Conservation (phyloP, 352 stramenopile species). For the Globisporangium lucens region DNA sequence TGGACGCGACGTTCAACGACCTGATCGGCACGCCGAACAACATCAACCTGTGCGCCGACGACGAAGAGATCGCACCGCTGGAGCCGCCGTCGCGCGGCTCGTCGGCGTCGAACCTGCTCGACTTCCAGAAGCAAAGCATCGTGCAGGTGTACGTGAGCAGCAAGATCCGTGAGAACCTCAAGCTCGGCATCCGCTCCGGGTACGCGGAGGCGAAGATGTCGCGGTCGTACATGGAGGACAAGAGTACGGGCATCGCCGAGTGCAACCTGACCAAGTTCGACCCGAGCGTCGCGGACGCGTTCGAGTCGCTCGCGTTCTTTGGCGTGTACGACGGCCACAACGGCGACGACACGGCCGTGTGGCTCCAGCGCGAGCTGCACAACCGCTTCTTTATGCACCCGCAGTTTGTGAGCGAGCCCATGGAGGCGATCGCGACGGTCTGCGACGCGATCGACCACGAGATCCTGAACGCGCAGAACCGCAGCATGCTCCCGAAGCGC, state of each 20-base stretch:
- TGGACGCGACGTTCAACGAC: conserved; percentile 85
- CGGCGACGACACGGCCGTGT: conserved; percentile 71
- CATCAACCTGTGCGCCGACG: conserved; percentile 50
- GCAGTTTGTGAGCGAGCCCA: conserved; percentile 47
- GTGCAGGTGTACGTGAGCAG: conserved; percentile 88
- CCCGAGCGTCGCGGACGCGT: conserved; percentile 27
- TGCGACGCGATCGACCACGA: conserved; percentile 71
- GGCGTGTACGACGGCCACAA: conserved; percentile 89
- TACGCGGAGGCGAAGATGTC: conserved; percentile 84
- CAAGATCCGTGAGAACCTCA: conserved; percentile 82
- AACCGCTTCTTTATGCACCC: conserved; percentile 66
- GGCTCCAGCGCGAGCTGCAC: conserved; percentile 78
- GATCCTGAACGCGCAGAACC: conserved; percentile 76
- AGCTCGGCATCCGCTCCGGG: conserved; percentile 65
- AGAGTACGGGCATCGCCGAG: conserved; percentile 48
- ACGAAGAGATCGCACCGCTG: conserved; percentile 60
- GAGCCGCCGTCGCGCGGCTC: conserved; percentile 16
- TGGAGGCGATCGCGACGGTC: conserved; percentile 47
- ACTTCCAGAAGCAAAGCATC: conserved; percentile 28
- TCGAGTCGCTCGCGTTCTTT: conserved; percentile 71
- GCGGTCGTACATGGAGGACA: conserved; percentile 88
- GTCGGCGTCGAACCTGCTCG: conserved; percentile 29
- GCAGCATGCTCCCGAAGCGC: conserved; percentile 58
- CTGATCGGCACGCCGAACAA: conserved; percentile 63
- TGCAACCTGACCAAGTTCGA: conserved; percentile 48